Evolutionary conservation across 345 rosid genomes (phyloP).

Genomic region (Boechera retrofracta): DNA sequence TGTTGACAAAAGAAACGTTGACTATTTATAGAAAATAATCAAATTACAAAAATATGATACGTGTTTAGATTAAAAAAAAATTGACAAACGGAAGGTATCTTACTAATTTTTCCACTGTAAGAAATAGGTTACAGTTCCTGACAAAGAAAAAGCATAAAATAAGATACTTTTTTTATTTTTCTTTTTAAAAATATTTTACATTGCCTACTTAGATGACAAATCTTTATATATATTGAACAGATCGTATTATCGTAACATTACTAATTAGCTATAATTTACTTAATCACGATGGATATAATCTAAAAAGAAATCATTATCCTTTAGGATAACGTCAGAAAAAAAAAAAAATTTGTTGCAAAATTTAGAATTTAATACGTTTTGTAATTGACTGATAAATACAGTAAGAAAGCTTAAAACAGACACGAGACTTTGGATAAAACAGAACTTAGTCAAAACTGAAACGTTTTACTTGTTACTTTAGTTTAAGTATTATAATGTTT

Average conservation of each 20-base stretch:
- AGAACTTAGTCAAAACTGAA: background rate
- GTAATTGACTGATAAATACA: background rate
- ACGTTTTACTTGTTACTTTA: background rate
- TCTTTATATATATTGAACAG: background rate
- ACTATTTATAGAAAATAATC: background rate
- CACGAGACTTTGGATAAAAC: slow-evolving; percentile 1
- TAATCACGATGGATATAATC: slow-evolving; percentile 1
- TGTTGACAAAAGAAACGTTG: background rate
- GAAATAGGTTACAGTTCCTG: background rate
- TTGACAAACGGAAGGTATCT: background rate
- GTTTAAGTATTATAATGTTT: background rate
- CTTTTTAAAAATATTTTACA: background rate
- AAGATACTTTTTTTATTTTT: background rate
- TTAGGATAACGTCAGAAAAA: slow-evolving; percentile 1
- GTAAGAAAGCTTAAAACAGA: background rate
- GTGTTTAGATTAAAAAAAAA: background rate
- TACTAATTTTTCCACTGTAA: background rate
- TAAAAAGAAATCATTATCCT: background rate
- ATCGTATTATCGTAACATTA: background rate
- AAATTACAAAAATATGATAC: background rate
- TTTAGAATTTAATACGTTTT: background rate
- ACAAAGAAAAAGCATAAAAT: background rate
- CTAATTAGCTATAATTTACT: background rate
- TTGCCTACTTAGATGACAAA: background rate
- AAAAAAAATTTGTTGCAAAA: slow-evolving; percentile 1